Evolutionary conservation across 352 stramenopile genomes (phyloP).

Genomic region (Pythium sukuiense): DNA sequence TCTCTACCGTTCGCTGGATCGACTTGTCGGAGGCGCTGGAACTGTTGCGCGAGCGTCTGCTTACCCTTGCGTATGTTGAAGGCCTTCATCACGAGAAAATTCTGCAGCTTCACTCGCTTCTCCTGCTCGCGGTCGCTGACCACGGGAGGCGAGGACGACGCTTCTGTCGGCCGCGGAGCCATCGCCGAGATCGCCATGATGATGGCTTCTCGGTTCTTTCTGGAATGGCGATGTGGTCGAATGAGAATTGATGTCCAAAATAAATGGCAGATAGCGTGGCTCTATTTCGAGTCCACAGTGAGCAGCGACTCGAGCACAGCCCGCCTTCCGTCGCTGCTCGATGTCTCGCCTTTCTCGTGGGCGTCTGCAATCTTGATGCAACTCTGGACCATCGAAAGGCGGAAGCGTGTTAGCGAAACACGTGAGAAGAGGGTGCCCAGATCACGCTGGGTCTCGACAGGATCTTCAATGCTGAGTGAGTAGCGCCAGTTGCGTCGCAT

Average conservation of each 20-base stretch:
- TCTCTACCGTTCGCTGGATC: slow-evolving; percentile 18
- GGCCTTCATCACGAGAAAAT: slow-evolving; percentile 79
- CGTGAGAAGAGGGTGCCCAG: slow-evolving; percentile 67
- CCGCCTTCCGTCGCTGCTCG: neutral
- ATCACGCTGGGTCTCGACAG: slow-evolving; percentile 68
- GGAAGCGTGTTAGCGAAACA: slow-evolving; percentile 49
- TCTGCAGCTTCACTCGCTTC: slow-evolving; percentile 63
- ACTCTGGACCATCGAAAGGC: slow-evolving; percentile 41
- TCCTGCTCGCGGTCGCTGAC: slow-evolving; percentile 25
- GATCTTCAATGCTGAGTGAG: slow-evolving; percentile 74
- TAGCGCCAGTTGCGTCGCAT: slow-evolving; percentile 36
- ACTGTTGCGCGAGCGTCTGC: slow-evolving; percentile 68
- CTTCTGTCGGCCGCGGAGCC: neutral
- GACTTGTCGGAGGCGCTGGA: slow-evolving; percentile 46
- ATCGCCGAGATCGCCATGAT: slow-evolving; percentile 1
- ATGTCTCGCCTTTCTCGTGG: slow-evolving; percentile 2
- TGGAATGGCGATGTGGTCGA: neutral
- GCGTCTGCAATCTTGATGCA: slow-evolving; percentile 14
- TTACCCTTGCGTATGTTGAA: slow-evolving; percentile 72
- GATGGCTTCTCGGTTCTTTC: neutral
- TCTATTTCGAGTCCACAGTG: slow-evolving; percentile 11
- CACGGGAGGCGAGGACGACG: neutral
- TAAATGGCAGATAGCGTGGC: neutral
- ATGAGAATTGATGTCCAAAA: neutral
- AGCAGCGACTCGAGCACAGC: slow-evolving; percentile 15